Percentiles rank a stretch among this genome's conserved stretches.
Conservation (phyloP, 2,329 filamentous ascomycete genomes). For the Penicillium hordei region DNA sequence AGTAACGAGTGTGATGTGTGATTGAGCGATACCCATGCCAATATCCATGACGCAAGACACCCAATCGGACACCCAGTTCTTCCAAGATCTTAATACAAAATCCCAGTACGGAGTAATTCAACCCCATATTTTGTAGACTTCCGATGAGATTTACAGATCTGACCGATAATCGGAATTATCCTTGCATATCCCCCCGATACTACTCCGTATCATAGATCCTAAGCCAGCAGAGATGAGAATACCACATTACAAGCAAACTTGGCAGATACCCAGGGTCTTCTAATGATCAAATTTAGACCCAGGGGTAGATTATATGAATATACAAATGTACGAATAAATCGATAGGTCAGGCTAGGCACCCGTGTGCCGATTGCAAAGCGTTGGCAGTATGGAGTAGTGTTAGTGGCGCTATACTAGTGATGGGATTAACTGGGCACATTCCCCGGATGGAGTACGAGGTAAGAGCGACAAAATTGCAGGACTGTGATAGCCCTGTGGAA, state of each 20-base stretch:
- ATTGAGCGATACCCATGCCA: background rate
- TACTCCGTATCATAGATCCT: background rate
- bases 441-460: background rate
- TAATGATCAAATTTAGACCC: background rate
- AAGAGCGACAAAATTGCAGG: background rate
- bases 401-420: constrained; percentile 4
- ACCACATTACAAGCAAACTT: background rate
- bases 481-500: constrained; percentile 7
- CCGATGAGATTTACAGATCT: background rate
- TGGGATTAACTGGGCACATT: background rate
- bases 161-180: background rate
- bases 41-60: background rate
- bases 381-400: background rate
- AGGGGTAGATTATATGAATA: background rate
- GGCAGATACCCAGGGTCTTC: background rate
- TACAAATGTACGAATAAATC: background rate
- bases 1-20: background rate
- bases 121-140: background rate
- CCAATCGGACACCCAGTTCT: background rate
- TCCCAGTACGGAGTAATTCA: too few species aligned
- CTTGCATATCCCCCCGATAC: background rate
- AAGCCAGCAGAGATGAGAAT: background rate
- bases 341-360: constrained; percentile 1
- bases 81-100: background rate
- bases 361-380: background rate